Percentiles rank a stretch among this genome's conserved stretches.
Conservation (phyloP, 2,329 filamentous ascomycete species). For the Pezicula radicicola region DNA sequence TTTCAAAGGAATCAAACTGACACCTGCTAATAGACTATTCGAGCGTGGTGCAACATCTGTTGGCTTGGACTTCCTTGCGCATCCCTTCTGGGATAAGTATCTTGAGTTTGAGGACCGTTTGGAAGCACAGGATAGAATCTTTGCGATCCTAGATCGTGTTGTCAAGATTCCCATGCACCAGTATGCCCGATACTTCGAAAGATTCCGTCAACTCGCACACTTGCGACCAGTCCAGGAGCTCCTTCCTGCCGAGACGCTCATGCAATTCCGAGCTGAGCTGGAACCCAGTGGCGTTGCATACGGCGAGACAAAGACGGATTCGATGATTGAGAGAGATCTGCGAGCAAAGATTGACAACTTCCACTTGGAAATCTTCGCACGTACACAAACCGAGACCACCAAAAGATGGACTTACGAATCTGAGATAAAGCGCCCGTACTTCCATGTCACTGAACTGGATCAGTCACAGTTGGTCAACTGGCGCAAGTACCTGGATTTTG, state of each 20-base stretch:
- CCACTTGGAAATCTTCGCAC: conserved; percentile 77
- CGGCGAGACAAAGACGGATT: conserved; percentile 58
- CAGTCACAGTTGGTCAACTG: conserved; percentile 83
- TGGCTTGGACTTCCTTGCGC: conserved; percentile 88
- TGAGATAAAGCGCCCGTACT: conserved; percentile 93
- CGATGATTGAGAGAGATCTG: conserved; percentile 81
- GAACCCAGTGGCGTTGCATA: conserved; percentile 58
- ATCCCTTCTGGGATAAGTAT: conserved; percentile 99
- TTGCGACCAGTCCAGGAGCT: conserved; percentile 71
- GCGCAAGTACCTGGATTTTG: conserved; percentile 95
- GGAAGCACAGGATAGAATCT: conserved; percentile 80
- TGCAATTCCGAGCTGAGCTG: conserved; percentile 69
- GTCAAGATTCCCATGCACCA: conserved; percentile 93
- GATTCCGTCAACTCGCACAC: conserved; percentile 76
- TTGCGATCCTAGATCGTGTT: conserved; percentile 76
- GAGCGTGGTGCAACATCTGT: conserved; percentile 83
- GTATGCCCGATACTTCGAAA: conserved; percentile 91
- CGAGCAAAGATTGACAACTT: conserved; percentile 75
- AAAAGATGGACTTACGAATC: conserved; percentile 95
- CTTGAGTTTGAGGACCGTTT: conserved; percentile 93
- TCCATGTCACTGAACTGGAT: conserved; percentile 92
- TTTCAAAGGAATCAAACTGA: conserved; percentile 3
- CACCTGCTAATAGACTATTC: conserved; percentile 64
- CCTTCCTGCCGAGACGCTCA: conserved; percentile 63
- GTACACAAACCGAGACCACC: conserved; percentile 81